These are phyloP conservation scores for Gaertneriomyces semiglobifer DNA, from an alignment of 192 early-diverging fungal genomes.

Conservation along the genomic window DNA sequence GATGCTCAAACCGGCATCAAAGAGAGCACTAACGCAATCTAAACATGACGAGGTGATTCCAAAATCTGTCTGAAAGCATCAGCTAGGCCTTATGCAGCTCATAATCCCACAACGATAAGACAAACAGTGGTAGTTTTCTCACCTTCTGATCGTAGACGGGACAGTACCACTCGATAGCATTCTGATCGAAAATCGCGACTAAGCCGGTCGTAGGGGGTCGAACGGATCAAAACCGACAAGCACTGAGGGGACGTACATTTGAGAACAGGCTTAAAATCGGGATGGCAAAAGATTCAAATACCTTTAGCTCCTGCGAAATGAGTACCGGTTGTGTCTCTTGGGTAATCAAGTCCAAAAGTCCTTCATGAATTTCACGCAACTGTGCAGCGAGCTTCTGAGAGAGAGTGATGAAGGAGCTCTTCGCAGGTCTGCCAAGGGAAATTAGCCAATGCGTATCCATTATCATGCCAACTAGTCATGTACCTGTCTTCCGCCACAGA, in stretches of 20 bases:
- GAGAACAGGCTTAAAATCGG: neutral
- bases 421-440: neutral
- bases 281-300: neutral
- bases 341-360: conserved; percentile 21
- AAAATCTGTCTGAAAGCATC: conserved; percentile 12
- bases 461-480: neutral
- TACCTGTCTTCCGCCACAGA: conserved; percentile 41
- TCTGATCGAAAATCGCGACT: conserved; percentile 12
- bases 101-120: neutral
- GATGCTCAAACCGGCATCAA: conserved; percentile 22
- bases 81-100: neutral
- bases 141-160: conserved; percentile 15
- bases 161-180: neutral
- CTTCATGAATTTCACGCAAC: conserved; percentile 31
- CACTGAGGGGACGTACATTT: conserved; percentile 9
- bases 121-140: neutral
- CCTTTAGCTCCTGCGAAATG: conserved; percentile 25
- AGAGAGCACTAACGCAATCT: conserved; percentile 19
- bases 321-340: conserved; percentile 27
- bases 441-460: too few relatives aligned
- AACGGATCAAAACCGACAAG: conserved; percentile 18
- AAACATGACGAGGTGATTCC: conserved; percentile 20
- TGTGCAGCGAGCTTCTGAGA: conserved; percentile 40
- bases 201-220: conserved; percentile 35
- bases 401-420: conserved; percentile 37